Conservation (phyloP, 2,329 filamentous ascomycete genomes). For the Pseudocercospora fijiensis region DNA sequence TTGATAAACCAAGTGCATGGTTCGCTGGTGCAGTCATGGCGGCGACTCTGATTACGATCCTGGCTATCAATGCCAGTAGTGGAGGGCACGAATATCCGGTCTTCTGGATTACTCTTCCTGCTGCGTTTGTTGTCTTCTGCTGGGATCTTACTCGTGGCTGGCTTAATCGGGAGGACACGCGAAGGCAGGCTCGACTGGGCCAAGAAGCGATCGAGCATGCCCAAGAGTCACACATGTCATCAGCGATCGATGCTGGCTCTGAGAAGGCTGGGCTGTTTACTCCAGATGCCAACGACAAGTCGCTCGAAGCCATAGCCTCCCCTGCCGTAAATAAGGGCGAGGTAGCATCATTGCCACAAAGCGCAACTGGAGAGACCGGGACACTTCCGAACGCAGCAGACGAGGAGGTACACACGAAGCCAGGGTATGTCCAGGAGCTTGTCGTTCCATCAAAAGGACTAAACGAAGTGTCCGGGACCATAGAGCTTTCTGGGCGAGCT, state of each 20-base stretch:
- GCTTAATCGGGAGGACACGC: constrained; percentile 61
- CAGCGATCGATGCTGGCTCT: background rate
- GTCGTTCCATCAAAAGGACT: background rate
- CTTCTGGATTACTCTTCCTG: constrained; percentile 68
- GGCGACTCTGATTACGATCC: constrained; percentile 62
- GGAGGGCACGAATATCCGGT: constrained; percentile 57
- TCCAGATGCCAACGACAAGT: background rate
- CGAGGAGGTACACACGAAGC: background rate
- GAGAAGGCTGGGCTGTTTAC: background rate
- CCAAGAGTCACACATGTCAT: background rate
- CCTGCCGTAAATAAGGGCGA: background rate
- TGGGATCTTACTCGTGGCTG: constrained; percentile 67
- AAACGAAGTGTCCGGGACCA: background rate
- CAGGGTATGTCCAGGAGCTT: background rate
- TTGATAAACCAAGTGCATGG: constrained; percentile 64
- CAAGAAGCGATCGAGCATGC: constrained; percentile 36
- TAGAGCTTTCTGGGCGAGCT: background rate
- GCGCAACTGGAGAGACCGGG: background rate
- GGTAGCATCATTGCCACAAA: background rate
- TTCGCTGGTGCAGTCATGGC: constrained; percentile 68
- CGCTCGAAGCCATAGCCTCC: background rate
- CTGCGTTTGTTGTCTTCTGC: constrained; percentile 65
- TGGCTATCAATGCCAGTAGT: constrained; percentile 64
- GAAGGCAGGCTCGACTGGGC: constrained; percentile 60
- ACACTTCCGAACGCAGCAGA: background rate